A percentile compares a stretch with the other conserved stretches of the same genome.
Evolutionary conservation across 2,329 filamentous ascomycete genomes (phyloP).

Genomic region (Penicillium sp.): DNA sequence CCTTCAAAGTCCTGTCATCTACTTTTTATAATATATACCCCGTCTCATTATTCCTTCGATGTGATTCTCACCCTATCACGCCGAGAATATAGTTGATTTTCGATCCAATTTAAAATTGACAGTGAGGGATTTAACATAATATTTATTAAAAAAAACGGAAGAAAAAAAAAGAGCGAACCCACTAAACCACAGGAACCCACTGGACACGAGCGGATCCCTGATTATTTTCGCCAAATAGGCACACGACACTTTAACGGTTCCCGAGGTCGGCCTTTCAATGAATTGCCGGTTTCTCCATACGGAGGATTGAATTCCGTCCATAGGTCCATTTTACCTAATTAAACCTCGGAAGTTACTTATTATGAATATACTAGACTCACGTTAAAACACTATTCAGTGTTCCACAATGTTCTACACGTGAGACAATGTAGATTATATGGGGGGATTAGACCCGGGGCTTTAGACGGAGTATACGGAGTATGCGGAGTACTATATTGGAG

Average conservation of each 20-base stretch:
- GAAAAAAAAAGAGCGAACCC: not conserved
- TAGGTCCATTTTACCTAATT: not conserved
- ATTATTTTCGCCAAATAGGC: not conserved
- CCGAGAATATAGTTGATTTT: not conserved
- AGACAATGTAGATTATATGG: not conserved
- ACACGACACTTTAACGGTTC: constrained; percentile 3
- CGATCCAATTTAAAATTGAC: not conserved
- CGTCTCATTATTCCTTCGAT: not conserved
- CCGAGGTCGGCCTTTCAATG: not conserved
- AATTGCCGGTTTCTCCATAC: not conserved
- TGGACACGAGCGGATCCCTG: not conserved
- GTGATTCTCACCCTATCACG: not conserved
- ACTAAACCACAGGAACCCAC: not conserved
- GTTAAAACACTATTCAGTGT: not conserved
- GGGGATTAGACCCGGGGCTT: no score
- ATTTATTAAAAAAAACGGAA: not conserved
- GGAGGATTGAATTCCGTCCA: no score
- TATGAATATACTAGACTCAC: not conserved
- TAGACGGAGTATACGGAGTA: no score
- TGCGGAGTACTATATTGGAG: no score
- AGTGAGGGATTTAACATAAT: constrained; percentile 7
- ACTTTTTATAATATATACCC: not conserved
- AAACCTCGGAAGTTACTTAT: not conserved
- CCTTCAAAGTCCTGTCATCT: not conserved
- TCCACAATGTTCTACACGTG: not conserved